phyloP scores from a whole-genome alignment of 2,329 filamentous ascomycete species.

The Fusarium sp. region DNA sequence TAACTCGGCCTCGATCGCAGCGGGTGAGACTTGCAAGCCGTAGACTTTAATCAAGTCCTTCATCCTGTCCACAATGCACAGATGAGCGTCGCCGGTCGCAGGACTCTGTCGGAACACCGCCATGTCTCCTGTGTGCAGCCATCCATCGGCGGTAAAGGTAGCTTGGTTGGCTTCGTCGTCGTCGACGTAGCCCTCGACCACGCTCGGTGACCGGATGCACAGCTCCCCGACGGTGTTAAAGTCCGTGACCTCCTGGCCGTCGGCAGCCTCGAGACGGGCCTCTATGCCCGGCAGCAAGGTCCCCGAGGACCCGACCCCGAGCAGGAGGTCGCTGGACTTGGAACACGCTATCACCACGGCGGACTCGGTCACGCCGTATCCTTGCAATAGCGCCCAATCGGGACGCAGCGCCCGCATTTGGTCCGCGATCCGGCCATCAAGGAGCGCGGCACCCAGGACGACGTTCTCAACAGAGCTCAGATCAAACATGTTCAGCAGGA shows the following conservation, averaged over 20 bases:
- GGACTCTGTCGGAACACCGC: slow-evolving; percentile 13
- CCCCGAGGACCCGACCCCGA: slow-evolving; percentile 10
- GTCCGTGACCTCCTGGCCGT: slow-evolving; percentile 14
- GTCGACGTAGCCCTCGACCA: slow-evolving; percentile 7
- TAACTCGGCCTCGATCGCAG: slow-evolving; percentile 9
- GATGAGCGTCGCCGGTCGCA: slow-evolving; percentile 11
- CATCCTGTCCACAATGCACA: slow-evolving; percentile 11
- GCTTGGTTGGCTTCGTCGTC: slow-evolving; percentile 8
- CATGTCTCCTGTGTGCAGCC: slow-evolving; percentile 10
- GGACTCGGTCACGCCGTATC: slow-evolving; percentile 8
- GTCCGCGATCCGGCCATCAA: slow-evolving; percentile 11
- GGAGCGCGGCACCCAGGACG: slow-evolving; percentile 9
- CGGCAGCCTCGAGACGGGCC: slow-evolving; percentile 8
- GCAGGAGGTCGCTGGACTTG: slow-evolving; percentile 9
- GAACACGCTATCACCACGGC: slow-evolving; percentile 12
- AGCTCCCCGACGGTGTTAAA: slow-evolving; percentile 5
- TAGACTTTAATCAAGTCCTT: slow-evolving; percentile 14
- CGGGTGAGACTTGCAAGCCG: slow-evolving; percentile 9
- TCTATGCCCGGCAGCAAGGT: slow-evolving; percentile 10
- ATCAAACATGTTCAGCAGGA: slow-evolving; percentile 13
- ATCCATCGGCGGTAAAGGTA: slow-evolving; percentile 14
- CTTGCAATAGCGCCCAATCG: slow-evolving; percentile 8
- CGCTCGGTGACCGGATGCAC: slow-evolving; percentile 10
- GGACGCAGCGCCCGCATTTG: slow-evolving; percentile 7
- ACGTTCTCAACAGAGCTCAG: slow-evolving; percentile 12